These are phyloP conservation scores for Gillenia trifoliata DNA, from an alignment of 306 rosid species.

Conservation along the genomic window DNA sequence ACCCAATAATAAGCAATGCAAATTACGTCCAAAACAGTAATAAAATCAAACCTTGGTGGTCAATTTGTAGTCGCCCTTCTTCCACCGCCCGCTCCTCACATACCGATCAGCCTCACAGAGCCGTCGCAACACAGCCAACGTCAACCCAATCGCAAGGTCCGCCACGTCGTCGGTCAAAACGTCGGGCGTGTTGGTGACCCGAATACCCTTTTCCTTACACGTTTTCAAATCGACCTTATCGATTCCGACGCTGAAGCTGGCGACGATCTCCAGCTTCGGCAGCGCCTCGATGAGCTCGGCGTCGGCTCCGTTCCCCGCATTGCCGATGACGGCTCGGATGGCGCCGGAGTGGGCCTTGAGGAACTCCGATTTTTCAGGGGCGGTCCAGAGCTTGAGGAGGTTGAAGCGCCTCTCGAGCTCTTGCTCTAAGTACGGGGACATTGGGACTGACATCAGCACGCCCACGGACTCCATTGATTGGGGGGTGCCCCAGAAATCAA, in stretches of 20 bases:
- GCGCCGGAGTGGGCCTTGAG: constrained; percentile 30
- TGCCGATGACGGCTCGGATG: constrained; percentile 58
- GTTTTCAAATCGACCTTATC: constrained; percentile 50
- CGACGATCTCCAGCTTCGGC: constrained; percentile 63
- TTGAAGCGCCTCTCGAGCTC: constrained; percentile 67
- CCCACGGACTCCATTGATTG: constrained; percentile 54
- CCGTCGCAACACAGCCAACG: constrained; percentile 49
- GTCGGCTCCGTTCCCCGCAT: constrained; percentile 39
- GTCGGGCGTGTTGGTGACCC: constrained; percentile 71
- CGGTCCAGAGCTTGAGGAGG: constrained; percentile 42
- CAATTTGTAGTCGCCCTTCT: constrained; percentile 48
- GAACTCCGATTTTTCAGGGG: constrained; percentile 31
- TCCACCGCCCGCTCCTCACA: constrained; percentile 69
- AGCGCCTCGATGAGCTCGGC: constrained; percentile 44
- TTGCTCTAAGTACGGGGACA: constrained; percentile 50
- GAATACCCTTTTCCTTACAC: constrained; percentile 62
- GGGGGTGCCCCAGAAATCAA: neutral
- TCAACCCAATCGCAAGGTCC: constrained; percentile 57
- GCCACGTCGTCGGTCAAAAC: constrained; percentile 80
- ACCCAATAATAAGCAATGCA: neutral
- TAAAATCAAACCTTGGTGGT: constrained; percentile 52
- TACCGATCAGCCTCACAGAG: constrained; percentile 55
- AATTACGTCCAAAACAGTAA: neutral
- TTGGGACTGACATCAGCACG: constrained; percentile 42
- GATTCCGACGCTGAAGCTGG: constrained; percentile 66